Percentiles rank a stretch among this genome's conserved stretches.
These are phyloP conservation scores for Saccharomycopsis malanga DNA, from an alignment of 805 yeast species.

Conservation along the genomic window DNA sequence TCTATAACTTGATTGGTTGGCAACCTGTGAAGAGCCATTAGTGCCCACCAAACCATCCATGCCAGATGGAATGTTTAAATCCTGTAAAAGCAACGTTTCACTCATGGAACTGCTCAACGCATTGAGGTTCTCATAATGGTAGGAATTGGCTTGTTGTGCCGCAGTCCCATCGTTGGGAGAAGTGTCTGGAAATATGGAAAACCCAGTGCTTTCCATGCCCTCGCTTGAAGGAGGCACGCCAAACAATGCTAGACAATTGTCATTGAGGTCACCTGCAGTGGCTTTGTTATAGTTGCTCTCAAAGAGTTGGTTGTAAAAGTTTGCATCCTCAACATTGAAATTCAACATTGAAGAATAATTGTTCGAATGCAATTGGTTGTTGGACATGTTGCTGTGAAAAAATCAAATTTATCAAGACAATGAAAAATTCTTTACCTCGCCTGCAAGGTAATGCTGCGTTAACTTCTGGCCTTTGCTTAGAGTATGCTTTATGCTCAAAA, in stretches of 20 bases:
- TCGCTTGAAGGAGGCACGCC: neutral
- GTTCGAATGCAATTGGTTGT: neutral
- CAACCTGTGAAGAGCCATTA: conserved; percentile 2
- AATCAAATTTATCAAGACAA: no score
- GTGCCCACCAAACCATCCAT: conserved; percentile 26
- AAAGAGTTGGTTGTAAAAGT: conserved; percentile 9
- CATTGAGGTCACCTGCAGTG: neutral
- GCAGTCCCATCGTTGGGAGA: no score
- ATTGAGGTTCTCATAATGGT: neutral
- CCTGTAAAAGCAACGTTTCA: conserved; percentile 16
- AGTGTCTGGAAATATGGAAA: neutral
- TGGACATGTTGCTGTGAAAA: no score
- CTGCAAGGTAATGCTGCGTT: conserved; percentile 1
- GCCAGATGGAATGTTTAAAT: conserved; percentile 29
- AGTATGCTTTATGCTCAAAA: no score
- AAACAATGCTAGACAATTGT: conserved; percentile 3
- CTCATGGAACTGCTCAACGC: conserved; percentile 1
- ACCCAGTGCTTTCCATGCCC: neutral
- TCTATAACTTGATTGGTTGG: conserved; percentile 18
- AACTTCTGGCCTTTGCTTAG: no score
- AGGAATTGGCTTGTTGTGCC: conserved; percentile 5
- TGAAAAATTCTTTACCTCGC: conserved; percentile 1
- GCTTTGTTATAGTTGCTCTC: neutral
- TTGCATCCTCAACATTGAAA: conserved; percentile 16
- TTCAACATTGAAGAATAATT: conserved; percentile 16